Base-by-base conservation (phyloP, 371 early-diverging fungal genomes). In the Conidiobolus coronatus region DNA sequence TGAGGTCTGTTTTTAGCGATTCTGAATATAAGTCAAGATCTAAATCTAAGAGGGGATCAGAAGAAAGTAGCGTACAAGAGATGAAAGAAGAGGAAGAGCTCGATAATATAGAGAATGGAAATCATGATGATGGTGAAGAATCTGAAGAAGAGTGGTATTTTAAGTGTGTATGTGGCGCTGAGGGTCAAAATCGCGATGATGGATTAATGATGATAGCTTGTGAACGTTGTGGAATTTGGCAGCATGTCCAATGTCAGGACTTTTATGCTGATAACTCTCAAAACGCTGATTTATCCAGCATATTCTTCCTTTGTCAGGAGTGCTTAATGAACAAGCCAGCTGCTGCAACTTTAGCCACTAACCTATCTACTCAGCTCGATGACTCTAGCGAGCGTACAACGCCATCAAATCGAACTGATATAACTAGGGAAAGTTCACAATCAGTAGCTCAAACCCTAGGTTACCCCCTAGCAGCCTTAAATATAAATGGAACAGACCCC, bases 221-320 rank as follows among this genome's bases (percentile, higher is more conserved):
- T 37, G 46, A 45, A 11, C 35, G 14, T 8, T 45, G 46, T 20
- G 13, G 18, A 2, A 22, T 45, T 23, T 45, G 46, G 46, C 46
- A 45, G 20, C 46, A 45, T 37, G 15, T 45, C 15, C 15, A 23
- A 6, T 45, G 46, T 36, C 36, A 36, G 8, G 15, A 45, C 3
- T 45, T 36, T 13, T 13, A 6, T n/a, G 22, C 18, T 21, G 15
- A 12, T 36, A 11, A 14, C n/a, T 15, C 34, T 21, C 7, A 35
- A 11, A 15, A 22, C 7, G 3, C 29, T 21, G 17, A 44, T 23
- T 44, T 44, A 29, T n/a, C n/a, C 6, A 3, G 12, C 4, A 44
- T 44, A 3, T 8, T 22, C 34, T 44, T 34, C 29, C 29, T 21
- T 29, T 44, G 44, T 44, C 33, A 44, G 2, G 14, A 44, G 6